phyloP scores from a whole-genome alignment of 148 eudicot genomes.

The Amaranthus cruentus region DNA sequence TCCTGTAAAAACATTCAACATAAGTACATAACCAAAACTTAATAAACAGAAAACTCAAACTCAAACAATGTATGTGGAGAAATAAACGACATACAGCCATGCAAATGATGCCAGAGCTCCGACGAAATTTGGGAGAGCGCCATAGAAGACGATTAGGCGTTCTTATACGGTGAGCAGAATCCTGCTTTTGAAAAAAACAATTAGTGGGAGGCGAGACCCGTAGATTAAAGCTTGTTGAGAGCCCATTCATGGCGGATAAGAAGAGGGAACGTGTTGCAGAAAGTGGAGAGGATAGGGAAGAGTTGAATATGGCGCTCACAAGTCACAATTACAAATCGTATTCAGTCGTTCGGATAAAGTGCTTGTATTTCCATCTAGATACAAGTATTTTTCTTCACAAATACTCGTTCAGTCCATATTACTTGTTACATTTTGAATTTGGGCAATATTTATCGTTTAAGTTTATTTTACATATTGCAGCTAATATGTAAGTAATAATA shows the following conservation, averaged over 20 bases:
- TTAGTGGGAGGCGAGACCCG: slow-evolving; percentile 22
- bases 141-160: slow-evolving; percentile 13
- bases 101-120: slow-evolving; percentile 53
- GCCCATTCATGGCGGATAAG: slow-evolving; percentile 32
- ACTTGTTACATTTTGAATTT: too few relatives aligned
- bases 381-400: too few relatives aligned
- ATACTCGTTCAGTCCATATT: too few relatives aligned
- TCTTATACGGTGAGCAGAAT: neutral
- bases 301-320: neutral
- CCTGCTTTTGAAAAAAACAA: slow-evolving; percentile 8
- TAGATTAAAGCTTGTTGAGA: slow-evolving; percentile 35
- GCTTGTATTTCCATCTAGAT: too few relatives aligned
- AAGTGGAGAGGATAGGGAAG: neutral
- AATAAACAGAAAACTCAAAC: neutral
- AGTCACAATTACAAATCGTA: too few relatives aligned
- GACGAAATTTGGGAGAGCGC: slow-evolving; percentile 28
- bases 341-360: too few relatives aligned
- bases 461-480: too few relatives aligned
- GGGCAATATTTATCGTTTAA: too few relatives aligned
- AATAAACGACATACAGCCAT: slow-evolving; percentile 59
- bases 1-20: slow-evolving; percentile 44
- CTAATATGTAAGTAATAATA: too few relatives aligned
- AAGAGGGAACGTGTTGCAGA: neutral
- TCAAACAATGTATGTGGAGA: neutral
- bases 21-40: neutral